A percentile compares a stretch with the other conserved stretches of the same genome.
Conservation (phyloP, 768 basidiomycete species). For the Cystobasidium onofrii region DNA sequence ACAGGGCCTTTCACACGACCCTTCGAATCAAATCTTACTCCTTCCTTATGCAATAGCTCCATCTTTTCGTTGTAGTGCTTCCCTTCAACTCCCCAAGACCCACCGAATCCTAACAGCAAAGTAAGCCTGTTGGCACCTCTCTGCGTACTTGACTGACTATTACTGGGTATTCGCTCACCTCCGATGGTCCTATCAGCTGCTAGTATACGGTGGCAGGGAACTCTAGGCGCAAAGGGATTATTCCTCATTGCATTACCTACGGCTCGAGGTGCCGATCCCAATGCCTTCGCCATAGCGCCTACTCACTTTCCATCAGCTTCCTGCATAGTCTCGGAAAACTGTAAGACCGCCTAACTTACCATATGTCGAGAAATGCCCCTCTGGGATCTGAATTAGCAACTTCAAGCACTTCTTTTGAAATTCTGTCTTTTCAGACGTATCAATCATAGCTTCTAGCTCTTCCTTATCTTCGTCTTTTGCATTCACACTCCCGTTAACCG, state of each 20-base stretch:
- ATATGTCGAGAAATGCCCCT: slow-evolving; percentile 38
- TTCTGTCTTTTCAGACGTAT: slow-evolving; percentile 24
- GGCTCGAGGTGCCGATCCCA: slow-evolving; percentile 9
- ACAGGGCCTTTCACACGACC: slow-evolving; percentile 48
- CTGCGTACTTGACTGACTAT: slow-evolving; percentile 50
- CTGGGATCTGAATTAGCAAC: slow-evolving; percentile 31
- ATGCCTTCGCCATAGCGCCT: neutral
- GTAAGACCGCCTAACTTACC: slow-evolving; percentile 25
- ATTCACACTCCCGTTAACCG: neutral
- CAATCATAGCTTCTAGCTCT: slow-evolving; percentile 21
- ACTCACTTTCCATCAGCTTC: slow-evolving; percentile 8
- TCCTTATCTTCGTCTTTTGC: neutral
- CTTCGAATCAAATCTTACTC: slow-evolving; percentile 51
- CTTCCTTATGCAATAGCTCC: slow-evolving; percentile 53
- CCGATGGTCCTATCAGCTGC: slow-evolving; percentile 58
- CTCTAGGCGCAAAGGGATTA: slow-evolving; percentile 61
- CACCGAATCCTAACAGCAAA: neutral
- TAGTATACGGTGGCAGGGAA: slow-evolving; percentile 66
- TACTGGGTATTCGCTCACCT: slow-evolving; percentile 51
- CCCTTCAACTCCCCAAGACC: slow-evolving; percentile 40
- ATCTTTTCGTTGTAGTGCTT: slow-evolving; percentile 51
- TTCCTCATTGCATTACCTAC: slow-evolving; percentile 59
- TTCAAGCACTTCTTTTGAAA: slow-evolving; percentile 33
- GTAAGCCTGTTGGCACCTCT: too few species aligned
- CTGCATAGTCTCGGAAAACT: slow-evolving; percentile 18